Base-by-base conservation (phyloP, 345 rosid species). In the Linum usitatissimum region DNA sequence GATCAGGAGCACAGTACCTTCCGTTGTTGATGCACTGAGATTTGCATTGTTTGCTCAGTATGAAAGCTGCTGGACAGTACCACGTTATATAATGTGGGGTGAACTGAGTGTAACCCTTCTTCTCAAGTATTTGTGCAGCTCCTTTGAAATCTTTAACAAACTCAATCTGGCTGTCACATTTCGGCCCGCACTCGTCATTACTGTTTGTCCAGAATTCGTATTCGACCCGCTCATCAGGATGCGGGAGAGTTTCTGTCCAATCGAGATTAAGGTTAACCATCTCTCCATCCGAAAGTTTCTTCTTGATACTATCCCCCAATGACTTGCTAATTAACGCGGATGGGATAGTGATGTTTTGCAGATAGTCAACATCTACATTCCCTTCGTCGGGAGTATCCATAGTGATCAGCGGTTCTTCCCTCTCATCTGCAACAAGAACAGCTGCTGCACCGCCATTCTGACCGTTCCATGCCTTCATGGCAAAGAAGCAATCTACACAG, bases 361-460 rank as follows among this genome's bases (percentile, higher is more conserved):
- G 66, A 71, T 80, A 83, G n/a, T 80, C 82, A 14, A 77, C 84
- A 68, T 56, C 72, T 6, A 80, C 66, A 18, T 73, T 79, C 20
- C 76, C 82, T 70, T 82, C 86, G 40, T 78, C 83, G 55, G 87
- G 84, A 57, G 78, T 76, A 55, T 83, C 84, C 84, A 83, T 83
- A 48, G 84, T 80, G 49, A 80, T 83, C 78, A 83, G 66, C 1
- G 83, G 81, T 68, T 83, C 87, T 19, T 9, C 67, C 67, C 57
- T 76, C 34, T 69, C 77, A 63, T 83, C 87, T 6, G 84, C 78
- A 30, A 83, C 84, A 39, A 83, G 87, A 58, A 83, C 63, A 14
- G 87, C 87, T 18, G 87, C 84, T 51, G 84, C 87, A 57, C 87
- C 87, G 55, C 79, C 84, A 67, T 78, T 78, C 70, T 83, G 87